A percentile compares a stretch with the other conserved stretches of the same genome.
Conservation (phyloP, 495 filamentous ascomycete species). For the Talaromyces adpressus region DNA sequence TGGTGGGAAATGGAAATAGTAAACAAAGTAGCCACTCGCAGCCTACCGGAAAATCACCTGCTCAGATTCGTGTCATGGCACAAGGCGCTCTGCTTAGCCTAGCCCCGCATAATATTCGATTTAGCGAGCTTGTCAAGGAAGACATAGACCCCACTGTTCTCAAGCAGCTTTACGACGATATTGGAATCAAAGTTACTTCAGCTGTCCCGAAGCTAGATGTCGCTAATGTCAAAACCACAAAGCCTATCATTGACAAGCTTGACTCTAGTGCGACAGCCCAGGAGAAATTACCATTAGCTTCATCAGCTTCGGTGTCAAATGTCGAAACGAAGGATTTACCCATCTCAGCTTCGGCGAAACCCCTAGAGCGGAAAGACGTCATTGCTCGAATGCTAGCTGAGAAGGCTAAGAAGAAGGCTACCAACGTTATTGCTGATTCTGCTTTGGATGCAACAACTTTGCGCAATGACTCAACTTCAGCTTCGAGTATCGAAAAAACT, state of each 20-base stretch:
- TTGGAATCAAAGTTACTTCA: constrained; percentile 42
- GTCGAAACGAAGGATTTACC: no score
- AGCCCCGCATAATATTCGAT: constrained; percentile 57
- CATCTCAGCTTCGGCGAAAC: constrained; percentile 23
- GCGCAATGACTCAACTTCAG: constrained; percentile 21
- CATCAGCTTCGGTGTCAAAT: neutral
- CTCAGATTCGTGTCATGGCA: constrained; percentile 58
- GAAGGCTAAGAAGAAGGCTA: constrained; percentile 29
- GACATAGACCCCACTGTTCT: constrained; percentile 60
- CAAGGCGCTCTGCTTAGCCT: constrained; percentile 61
- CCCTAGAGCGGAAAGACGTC: constrained; percentile 67
- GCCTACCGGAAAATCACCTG: constrained; percentile 15
- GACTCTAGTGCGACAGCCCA: constrained; percentile 1
- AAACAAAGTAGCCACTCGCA: neutral
- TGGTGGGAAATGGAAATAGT: no score
- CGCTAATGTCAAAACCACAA: neutral
- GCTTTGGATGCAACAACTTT: constrained; percentile 20
- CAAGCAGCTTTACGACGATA: constrained; percentile 55
- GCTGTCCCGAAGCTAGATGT: neutral
- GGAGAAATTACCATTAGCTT: neutral
- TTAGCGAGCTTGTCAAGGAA: constrained; percentile 61
- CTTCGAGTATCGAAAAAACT: constrained; percentile 13
- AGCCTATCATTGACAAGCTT: constrained; percentile 4
- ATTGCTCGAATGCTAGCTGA: constrained; percentile 67
- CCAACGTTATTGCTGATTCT: neutral